Evolutionary conservation across 805 yeast genomes (phyloP).

Genomic region (Candida railenensis): DNA sequence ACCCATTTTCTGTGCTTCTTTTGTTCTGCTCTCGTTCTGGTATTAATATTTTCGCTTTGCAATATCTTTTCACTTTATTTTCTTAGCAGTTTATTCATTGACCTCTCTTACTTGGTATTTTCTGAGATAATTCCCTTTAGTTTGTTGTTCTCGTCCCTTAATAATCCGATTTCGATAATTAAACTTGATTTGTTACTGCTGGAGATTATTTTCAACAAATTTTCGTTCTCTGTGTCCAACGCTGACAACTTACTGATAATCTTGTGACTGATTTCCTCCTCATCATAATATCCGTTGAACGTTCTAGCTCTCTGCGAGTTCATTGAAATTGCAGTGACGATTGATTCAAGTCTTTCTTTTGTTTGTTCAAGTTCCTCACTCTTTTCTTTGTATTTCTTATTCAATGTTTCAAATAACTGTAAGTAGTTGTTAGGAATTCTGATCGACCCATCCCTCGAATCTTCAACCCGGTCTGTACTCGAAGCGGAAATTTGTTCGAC

Average conservation of each 20-base stretch:
- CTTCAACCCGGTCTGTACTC: constrained; percentile 5
- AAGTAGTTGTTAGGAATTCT: constrained; percentile 44
- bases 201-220: constrained; percentile 66
- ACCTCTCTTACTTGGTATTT: background rate
- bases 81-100: no score
- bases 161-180: constrained; percentile 63
- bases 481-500: constrained; percentile 29
- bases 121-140: constrained; percentile 1
- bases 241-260: constrained; percentile 60
- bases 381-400: constrained; percentile 46
- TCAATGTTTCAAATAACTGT: constrained; percentile 48
- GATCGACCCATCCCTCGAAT: constrained; percentile 12
- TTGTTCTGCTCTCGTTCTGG: no score
- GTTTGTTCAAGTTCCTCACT: constrained; percentile 57
- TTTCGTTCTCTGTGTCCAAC: constrained; percentile 68
- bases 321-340: constrained; percentile 54
- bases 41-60: no score
- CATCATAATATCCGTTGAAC: constrained; percentile 64
- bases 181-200: constrained; percentile 75
- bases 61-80: no score
- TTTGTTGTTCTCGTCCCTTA: constrained; percentile 39
- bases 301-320: constrained; percentile 46
- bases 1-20: no score
- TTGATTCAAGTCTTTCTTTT: constrained; percentile 60
- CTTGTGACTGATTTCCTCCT: constrained; percentile 72